These are phyloP conservation scores for Yarrowia sp. DNA, from an alignment of 805 yeast species.

Conservation along the genomic window DNA sequence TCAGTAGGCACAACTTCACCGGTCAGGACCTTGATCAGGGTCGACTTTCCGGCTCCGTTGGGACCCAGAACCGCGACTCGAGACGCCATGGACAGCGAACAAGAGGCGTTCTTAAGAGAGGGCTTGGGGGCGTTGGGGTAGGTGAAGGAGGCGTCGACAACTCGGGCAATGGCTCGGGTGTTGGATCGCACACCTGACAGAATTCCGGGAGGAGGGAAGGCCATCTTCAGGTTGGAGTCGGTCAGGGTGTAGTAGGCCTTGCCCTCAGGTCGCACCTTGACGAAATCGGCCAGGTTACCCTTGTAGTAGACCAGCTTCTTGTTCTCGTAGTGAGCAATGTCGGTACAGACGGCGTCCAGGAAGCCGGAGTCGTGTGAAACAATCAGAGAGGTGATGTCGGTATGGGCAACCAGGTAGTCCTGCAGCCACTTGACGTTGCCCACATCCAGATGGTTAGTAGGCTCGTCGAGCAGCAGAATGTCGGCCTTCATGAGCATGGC, in stretches of 20 bases:
- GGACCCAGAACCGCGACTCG: constrained; percentile 97
- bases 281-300: constrained; percentile 94
- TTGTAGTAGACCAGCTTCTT: constrained; percentile 93
- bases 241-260: constrained; percentile 93
- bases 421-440: constrained; percentile 92
- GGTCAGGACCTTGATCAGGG: constrained; percentile 89
- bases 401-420: constrained; percentile 81
- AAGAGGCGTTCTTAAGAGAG: constrained; percentile 76
- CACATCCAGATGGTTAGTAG: constrained; percentile 97
- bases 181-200: constrained; percentile 95
- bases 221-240: constrained; percentile 93
- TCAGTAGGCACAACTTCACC: constrained; percentile 86
- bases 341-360: constrained; percentile 94
- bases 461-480: constrained; percentile 92
- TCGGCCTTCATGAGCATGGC: constrained; percentile 98
- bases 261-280: constrained; percentile 92
- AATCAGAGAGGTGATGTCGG: constrained; percentile 89
- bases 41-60: constrained; percentile 98
- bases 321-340: constrained; percentile 94
- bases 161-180: constrained; percentile 90
- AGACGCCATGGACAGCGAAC: constrained; percentile 93
- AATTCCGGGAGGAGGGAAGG: constrained; percentile 98
- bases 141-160: constrained; percentile 82
- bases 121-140: constrained; percentile 92
- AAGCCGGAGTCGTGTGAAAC: constrained; percentile 98